Conservation (phyloP, 2,329 filamentous ascomycete species). For the Cladosporium sp. region DNA sequence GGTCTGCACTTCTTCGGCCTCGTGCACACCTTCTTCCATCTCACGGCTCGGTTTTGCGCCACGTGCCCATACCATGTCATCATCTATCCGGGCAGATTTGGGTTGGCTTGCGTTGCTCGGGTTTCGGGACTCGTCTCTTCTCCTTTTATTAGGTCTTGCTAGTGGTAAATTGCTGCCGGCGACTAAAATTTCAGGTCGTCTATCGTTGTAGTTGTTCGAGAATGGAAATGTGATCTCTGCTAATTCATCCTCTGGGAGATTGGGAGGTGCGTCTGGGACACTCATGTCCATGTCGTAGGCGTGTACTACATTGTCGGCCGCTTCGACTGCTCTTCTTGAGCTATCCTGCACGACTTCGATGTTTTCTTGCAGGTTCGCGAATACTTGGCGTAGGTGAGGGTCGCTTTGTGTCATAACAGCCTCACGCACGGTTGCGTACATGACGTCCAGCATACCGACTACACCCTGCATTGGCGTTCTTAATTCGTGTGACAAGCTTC, state of each 20-base stretch:
- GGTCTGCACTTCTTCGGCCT: constrained; percentile 33
- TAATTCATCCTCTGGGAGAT: constrained; percentile 32
- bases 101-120: constrained; percentile 31
- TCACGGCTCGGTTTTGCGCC: constrained; percentile 30
- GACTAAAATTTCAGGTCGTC: constrained; percentile 47
- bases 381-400: constrained; percentile 55
- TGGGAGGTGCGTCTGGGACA: constrained; percentile 62
- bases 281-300: constrained; percentile 76
- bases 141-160: constrained; percentile 47
- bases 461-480: constrained; percentile 76
- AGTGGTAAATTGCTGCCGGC: constrained; percentile 46
- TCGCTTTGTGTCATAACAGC: constrained; percentile 59
- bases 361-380: constrained; percentile 65
- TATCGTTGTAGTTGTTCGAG: constrained; percentile 32
- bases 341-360: constrained; percentile 75
- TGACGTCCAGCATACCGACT: constrained; percentile 74
- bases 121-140: constrained; percentile 38
- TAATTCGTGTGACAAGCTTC: constrained; percentile 70
- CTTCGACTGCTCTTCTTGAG: constrained; percentile 70
- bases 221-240: constrained; percentile 32
- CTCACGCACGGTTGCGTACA: constrained; percentile 72
- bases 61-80: constrained; percentile 25
- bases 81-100: constrained; percentile 30
- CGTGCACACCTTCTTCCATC: constrained; percentile 32
- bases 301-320: constrained; percentile 74